Evolutionary conservation across 495 filamentous ascomycete genomes (phyloP).

Genomic region (Aspergillus diversus): DNA sequence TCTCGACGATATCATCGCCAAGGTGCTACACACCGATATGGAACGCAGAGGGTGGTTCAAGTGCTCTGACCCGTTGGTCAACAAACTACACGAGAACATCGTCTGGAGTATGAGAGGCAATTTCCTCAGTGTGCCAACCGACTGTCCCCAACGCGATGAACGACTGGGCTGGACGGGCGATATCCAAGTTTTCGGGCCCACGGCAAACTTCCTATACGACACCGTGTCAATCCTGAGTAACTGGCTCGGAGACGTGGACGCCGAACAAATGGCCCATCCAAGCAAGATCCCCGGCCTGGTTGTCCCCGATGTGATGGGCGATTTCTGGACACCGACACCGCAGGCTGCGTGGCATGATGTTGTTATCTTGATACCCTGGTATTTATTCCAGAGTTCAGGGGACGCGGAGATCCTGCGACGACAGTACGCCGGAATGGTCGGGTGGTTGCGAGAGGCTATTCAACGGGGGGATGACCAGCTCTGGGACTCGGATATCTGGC

Average conservation of each 20-base stretch:
- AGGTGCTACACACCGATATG: conserved; percentile 57
- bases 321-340: conserved; percentile 13
- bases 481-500: conserved; percentile 43
- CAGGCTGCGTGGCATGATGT: conserved; percentile 53
- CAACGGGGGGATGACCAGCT: conserved; percentile 39
- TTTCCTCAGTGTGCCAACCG: conserved; percentile 57
- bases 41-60: conserved; percentile 48
- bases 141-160: conserved; percentile 61
- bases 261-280: conserved; percentile 34
- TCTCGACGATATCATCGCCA: conserved; percentile 38
- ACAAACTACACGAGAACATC: conserved; percentile 53
- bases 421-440: conserved; percentile 50
- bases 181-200: conserved; percentile 50
- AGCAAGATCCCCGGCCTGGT: conserved; percentile 32
- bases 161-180: conserved; percentile 61
- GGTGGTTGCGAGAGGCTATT: conserved; percentile 38
- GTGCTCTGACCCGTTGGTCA: conserved; percentile 52
- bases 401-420: conserved; percentile 39
- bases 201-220: conserved; percentile 54
- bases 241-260: conserved; percentile 49
- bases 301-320: conserved; percentile 35
- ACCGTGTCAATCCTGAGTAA: neutral
- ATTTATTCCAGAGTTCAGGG: conserved; percentile 44
- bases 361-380: conserved; percentile 46
- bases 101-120: conserved; percentile 58